Evolutionary conservation across 306 rosid genomes (phyloP), one percentile per base, ranked within the genome.

Genomic region (Morella rubra): DNA sequence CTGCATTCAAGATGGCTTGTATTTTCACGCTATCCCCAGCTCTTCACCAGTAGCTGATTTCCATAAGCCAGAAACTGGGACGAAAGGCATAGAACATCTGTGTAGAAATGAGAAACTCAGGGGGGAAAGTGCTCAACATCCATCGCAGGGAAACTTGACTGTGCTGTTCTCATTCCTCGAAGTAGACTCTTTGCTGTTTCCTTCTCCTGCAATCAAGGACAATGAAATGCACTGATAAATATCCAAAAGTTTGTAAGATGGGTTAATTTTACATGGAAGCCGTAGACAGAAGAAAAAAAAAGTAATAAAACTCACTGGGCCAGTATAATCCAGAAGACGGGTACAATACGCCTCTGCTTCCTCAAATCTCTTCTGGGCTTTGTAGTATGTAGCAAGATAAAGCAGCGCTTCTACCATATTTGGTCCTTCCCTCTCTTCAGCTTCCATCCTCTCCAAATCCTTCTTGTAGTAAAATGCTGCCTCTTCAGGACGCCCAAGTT

Each of bases 371-470:
- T 88, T 84, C 78, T 80, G 86, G 8, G 69, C 44, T 72, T 81
- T 88, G 79, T 81, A 89, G 79, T 91, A 90, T 9, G 67, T 86
- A 64, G 96, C 99, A 81, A 91, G 99, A 85, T 80, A 96, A 49
- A 87, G 78, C 51, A 92, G 84, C 49, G 98, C 91, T 80, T 96
- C 99, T 71, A 92, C 98, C 93, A 91, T 91, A 84, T 88, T 91
- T 54, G 99, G 98, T 73, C 96, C 98, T 77, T 96, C 99, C 85
- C 98, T 91, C 76, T 92, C 98, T 89, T 96, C 99, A 49, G 77
- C 85, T 82, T 92, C 96, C 99, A 92, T 96, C 76, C 99, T 91
- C 79, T 96, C 99, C 79, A 96, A 81, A 85, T 96, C 99, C 83
- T 88, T 91, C 82, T 84, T 87, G 90, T 88, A 92, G 87, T 89